Evolutionary conservation across 1,284 basidiomycete species (phyloP), one percentile per base, ranked within the genome.

Genomic region (Marasmius sp.): DNA sequence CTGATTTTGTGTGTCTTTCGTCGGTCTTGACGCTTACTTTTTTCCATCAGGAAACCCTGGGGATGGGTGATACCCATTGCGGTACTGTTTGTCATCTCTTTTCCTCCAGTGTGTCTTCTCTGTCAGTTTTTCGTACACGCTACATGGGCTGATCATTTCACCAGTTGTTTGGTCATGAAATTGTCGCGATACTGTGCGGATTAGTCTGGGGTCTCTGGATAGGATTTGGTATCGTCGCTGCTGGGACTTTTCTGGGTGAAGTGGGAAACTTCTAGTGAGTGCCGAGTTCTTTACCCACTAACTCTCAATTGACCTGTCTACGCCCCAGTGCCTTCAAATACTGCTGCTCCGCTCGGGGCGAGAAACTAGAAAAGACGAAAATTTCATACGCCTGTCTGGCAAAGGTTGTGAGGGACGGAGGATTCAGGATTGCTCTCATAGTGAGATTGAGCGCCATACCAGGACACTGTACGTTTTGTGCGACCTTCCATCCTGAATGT

Each of bases 361-460:
- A 81, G 39, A 86, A 84, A 65, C 74, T 83, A 60, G 88, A 91
- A 71, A 74, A 78, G 67, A 81, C 79, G 47, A 85, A 80, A 61
- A 74, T 88, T 81, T 16, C 84, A 83, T 71, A 78, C 43, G 62
- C 62, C 38, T 64, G 62, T 55, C 56, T 91, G 57, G 84, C 86
- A 16, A 81, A 80, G 67, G 79, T 88, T 52, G 82, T 89, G 20
- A 76, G 86, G 9, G 84, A 89, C n/a, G 89, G 89, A 12, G 87
- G 88, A 1, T 87, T 91, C 74, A 80, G 77, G 67, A 78, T 90
- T 59, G 81, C 86, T 3, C 72, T 88, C 53, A 75, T 87, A 20
- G 84, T 81, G 2, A 78, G 88, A 53, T 76, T 86, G 47, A 85
- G 83, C 56, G 86, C 85, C 16, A 84, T 90, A 36, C 89, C 89